These are phyloP conservation scores for Klebsormidium nitens DNA, from an alignment of 139 green algal genomes.

Conservation along the genomic window DNA sequence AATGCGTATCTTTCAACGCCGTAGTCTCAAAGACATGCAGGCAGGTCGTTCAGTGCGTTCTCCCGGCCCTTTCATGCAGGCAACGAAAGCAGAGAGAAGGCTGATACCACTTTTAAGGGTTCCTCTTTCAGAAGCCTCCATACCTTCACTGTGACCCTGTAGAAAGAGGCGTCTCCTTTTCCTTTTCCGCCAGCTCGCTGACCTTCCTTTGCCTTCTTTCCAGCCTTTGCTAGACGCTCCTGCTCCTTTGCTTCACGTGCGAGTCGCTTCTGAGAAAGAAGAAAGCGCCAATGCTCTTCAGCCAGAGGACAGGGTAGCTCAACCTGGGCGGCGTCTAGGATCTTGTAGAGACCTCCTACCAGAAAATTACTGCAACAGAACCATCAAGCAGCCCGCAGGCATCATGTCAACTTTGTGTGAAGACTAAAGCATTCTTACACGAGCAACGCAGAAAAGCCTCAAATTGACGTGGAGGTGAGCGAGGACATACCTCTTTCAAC, in stretches of 20 bases:
- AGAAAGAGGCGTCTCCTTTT: slow-evolving; percentile 49
- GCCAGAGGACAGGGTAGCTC: too few relatives aligned
- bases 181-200: slow-evolving; percentile 4
- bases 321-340: too few relatives aligned
- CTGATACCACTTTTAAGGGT: too few relatives aligned
- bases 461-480: too few relatives aligned
- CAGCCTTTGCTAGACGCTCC: slow-evolving; percentile 62
- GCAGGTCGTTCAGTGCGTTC: background rate
- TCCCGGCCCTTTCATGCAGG: too few relatives aligned
- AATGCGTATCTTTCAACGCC: background rate
- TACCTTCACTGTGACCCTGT: slow-evolving; percentile 73
- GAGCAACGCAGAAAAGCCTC: background rate
- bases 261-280: slow-evolving; percentile 73
- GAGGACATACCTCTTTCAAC: slow-evolving; percentile 21
- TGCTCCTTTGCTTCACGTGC: slow-evolving; percentile 74
- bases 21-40: background rate
- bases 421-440: background rate
- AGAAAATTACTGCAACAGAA: too few relatives aligned
- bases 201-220: slow-evolving; percentile 18
- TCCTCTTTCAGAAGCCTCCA: background rate
- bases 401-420: background rate
- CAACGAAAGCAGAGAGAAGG: too few relatives aligned
- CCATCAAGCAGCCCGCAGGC: background rate
- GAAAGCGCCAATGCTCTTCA: too few relatives aligned
- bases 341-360: too few relatives aligned